Base-by-base conservation (phyloP, 352 stramenopile genomes). In the Phytophthora constricta region DNA sequence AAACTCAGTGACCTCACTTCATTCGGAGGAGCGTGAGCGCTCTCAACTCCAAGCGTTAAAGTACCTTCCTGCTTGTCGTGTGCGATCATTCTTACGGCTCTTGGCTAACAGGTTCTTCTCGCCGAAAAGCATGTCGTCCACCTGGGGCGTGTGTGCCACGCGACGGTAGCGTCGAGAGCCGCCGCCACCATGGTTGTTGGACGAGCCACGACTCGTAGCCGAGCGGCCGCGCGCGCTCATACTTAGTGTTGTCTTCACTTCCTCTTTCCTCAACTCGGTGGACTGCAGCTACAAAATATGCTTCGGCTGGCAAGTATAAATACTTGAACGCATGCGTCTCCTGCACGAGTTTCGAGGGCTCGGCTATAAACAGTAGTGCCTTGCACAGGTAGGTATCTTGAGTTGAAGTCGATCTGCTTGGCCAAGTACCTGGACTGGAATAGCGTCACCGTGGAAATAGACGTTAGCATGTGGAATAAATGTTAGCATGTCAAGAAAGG, bases 41-140 rank as follows among this genome's bases (percentile, higher is more conserved):
- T 51, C 4, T 22, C 14, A 23, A 34, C 25, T 37, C 17, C 10
- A 10, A 46, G 19, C 25, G 9, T 33, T 19, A 37, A 53, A 9
- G 4, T 72, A 89, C 70, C 85, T 74, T 50, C 83, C 85, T 19
- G 83, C 83, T 54, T 91, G 82, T 27, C 81, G 73, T 20, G 82
- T 87, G 23, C 84, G 80, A 33, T 87, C 73, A 52, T 85, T 77
- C 58, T 80, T 84, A 37, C 73, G 70, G 43, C 42, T 84, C 60
- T 82, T 79, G 46, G 53, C 65, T 33, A 78, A 56, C 23, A 79
- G 74, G 26, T 77, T 79, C 62, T 82, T 81, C 39, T 74, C 75
- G 27, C 84, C 84, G 67, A 92, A 94, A 8, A 94, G 76, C 54
- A 74, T 89, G 63, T 94, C 84, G 59, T 92, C 86, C 19, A 92